A percentile compares a stretch with the other conserved stretches of the same genome.
These are phyloP conservation scores for Penicillium occitanis DNA, from an alignment of 2,329 filamentous ascomycete genomes.

Conservation along the genomic window DNA sequence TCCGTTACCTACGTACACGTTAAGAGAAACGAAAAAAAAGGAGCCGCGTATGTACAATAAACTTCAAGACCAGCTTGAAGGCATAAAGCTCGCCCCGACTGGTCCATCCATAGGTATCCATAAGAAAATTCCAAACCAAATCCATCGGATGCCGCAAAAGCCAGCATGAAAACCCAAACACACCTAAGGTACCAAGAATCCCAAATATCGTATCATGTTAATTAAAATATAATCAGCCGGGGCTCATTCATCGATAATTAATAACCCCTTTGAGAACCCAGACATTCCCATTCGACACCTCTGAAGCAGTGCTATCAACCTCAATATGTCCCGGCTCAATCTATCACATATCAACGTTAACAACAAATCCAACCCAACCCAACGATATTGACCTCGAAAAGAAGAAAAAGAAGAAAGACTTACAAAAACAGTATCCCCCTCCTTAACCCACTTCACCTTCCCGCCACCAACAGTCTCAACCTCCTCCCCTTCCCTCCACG, in stretches of 20 bases:
- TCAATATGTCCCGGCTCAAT: conserved; percentile 74
- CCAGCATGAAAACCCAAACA: not conserved
- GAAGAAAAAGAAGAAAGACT: conserved; percentile 34
- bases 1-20: no score
- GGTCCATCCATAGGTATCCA: not conserved
- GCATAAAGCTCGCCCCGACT: not conserved
- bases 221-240: not conserved
- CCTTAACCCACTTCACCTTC: conserved; percentile 80
- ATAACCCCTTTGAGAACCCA: conserved; percentile 70
- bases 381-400: not conserved
- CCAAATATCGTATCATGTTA: not conserved
- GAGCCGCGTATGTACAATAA: conserved; percentile 50
- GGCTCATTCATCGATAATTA: conserved; percentile 44
- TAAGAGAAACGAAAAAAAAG: not conserved
- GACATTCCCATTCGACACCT: conserved; percentile 84
- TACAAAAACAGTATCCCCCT: conserved; percentile 63
- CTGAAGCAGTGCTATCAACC: conserved; percentile 70
- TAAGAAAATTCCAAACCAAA: not conserved
- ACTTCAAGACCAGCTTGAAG: conserved; percentile 13
- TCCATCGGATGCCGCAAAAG: not conserved
- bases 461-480: conserved; percentile 66
- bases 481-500: conserved; percentile 71
- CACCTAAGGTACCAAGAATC: not conserved
- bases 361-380: not conserved
- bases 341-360: conserved; percentile 26